Evolutionary conservation across 2,329 filamentous ascomycete species (phyloP).

Genomic region (Reticulascus tulasneorum): DNA sequence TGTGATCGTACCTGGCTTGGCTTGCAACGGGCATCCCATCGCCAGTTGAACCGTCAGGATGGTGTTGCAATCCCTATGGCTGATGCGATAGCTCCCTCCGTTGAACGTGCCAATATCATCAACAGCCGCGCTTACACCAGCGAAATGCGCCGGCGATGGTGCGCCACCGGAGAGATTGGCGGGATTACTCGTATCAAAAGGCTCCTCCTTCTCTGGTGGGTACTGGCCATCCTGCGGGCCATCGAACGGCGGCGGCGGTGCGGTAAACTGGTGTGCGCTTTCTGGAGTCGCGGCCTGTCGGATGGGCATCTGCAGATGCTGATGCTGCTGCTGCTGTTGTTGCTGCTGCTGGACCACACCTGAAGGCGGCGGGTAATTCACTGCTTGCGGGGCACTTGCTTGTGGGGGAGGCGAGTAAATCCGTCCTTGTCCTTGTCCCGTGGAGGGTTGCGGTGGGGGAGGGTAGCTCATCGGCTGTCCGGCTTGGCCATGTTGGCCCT

Average conservation of each 20-base stretch:
- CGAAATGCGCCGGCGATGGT: constrained; percentile 52
- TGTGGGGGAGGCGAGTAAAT: constrained; percentile 25
- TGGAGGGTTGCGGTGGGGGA: constrained; percentile 21
- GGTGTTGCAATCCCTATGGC: constrained; percentile 86
- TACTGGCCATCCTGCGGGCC: constrained; percentile 18
- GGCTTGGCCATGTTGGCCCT: constrained; percentile 12
- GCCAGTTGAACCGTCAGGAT: constrained; percentile 86
- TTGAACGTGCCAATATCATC: constrained; percentile 98
- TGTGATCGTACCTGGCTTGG: constrained; percentile 61
- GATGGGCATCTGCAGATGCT: constrained; percentile 18
- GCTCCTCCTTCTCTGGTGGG: constrained; percentile 22
- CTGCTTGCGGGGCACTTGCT: constrained; percentile 21
- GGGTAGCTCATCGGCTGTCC: constrained; percentile 23
- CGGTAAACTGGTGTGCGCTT: constrained; percentile 19
- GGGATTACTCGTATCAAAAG: constrained; percentile 23
- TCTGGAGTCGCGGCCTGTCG: constrained; percentile 11
- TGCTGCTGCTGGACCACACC: constrained; percentile 18
- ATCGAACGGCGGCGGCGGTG: constrained; percentile 27
- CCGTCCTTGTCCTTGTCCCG: constrained; percentile 3
- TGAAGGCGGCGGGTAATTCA: constrained; percentile 21
- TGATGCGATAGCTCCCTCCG: constrained; percentile 89
- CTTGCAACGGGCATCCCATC: constrained; percentile 77
- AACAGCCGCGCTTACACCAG: constrained; percentile 55
- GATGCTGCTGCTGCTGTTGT: constrained; percentile 22
- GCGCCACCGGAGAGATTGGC: constrained; percentile 33